These are phyloP conservation scores for Chimonanthus salicifolius DNA, from an alignment of 164 flowering plant species.

Conservation along the genomic window DNA sequence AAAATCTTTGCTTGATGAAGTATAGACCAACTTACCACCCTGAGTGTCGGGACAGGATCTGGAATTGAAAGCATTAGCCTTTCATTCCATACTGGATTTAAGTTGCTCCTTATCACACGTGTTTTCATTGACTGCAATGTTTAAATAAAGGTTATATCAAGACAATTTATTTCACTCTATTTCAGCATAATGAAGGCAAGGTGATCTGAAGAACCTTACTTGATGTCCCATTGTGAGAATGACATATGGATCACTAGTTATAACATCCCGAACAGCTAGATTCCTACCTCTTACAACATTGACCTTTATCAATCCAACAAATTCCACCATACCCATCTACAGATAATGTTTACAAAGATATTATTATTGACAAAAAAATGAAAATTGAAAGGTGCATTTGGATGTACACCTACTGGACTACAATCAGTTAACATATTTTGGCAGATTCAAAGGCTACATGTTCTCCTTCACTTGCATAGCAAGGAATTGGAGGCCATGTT, in stretches of 20 bases:
- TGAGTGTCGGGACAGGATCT: conserved; percentile 75
- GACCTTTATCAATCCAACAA: conserved; percentile 85
- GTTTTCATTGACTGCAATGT: conserved; percentile 83
- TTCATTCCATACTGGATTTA: conserved; percentile 69
- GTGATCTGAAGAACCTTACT: conserved; percentile 34
- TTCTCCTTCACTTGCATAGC: too few species aligned
- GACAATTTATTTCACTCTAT: not conserved
- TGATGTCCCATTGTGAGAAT: conserved; percentile 83
- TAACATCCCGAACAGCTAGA: conserved; percentile 72
- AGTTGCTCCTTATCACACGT: conserved; percentile 46
- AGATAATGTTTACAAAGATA: conserved; percentile 9
- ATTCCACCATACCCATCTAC: conserved; percentile 96
- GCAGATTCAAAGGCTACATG: too few species aligned
- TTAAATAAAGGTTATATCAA: conserved; percentile 1
- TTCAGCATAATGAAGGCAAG: not conserved
- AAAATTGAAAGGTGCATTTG: not conserved
- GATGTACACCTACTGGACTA: too few species aligned
- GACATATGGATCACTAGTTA: conserved; percentile 97
- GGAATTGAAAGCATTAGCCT: conserved; percentile 88
- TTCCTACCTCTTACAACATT: conserved; percentile 85
- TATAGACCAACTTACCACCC: conserved; percentile 54
- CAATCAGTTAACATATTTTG: too few species aligned
- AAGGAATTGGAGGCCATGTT: too few species aligned
- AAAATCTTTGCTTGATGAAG: not conserved
- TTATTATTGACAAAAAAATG: not conserved